Evolutionary conservation across 2,329 filamentous ascomycete genomes (phyloP).

Genomic region (Drechslerella coelobrocha): DNA sequence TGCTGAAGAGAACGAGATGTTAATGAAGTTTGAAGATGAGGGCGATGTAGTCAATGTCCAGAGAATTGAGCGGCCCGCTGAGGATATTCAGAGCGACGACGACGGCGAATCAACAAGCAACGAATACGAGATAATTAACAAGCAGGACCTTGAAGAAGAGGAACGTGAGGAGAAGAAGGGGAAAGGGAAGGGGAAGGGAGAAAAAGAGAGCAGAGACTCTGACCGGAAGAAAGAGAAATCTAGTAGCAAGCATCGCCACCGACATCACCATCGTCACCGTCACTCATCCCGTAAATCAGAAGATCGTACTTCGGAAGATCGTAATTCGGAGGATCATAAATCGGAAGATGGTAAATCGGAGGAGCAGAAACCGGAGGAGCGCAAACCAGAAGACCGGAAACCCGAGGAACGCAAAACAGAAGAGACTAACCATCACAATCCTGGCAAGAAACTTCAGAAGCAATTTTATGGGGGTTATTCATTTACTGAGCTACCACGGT

Average conservation of each 20-base stretch:
- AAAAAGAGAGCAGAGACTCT: slow-evolving; percentile 5
- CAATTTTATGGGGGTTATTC: slow-evolving; percentile 34
- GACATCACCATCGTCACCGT: slow-evolving; percentile 7
- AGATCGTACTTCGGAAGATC: too few relatives aligned
- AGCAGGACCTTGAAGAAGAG: slow-evolving; percentile 5
- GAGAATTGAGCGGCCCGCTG: slow-evolving; percentile 9
- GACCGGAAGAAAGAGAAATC: not conserved
- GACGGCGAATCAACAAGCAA: slow-evolving; percentile 25
- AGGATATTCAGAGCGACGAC: slow-evolving; percentile 1
- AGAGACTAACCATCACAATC: not conserved
- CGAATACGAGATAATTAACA: slow-evolving; percentile 37
- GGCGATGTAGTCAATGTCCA: slow-evolving; percentile 25
- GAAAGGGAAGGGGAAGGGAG: slow-evolving; percentile 6
- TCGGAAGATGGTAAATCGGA: too few relatives aligned
- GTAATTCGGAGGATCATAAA: too few relatives aligned
- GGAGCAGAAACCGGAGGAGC: too few relatives aligned
- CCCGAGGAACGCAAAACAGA: too few relatives aligned
- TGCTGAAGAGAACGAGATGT: slow-evolving; percentile 9
- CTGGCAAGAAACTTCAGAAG: slow-evolving; percentile 37
- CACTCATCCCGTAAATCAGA: too few relatives aligned
- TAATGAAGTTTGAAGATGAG: slow-evolving; percentile 23
- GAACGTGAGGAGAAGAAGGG: not conserved
- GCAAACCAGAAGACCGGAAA: too few relatives aligned
- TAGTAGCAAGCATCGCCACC: slow-evolving; percentile 6
- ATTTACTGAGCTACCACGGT: not conserved